Evolutionary conservation across 2,329 filamentous ascomycete genomes (phyloP), one percentile per base, ranked within the genome.

Genomic region (Penicillium decumbens): DNA sequence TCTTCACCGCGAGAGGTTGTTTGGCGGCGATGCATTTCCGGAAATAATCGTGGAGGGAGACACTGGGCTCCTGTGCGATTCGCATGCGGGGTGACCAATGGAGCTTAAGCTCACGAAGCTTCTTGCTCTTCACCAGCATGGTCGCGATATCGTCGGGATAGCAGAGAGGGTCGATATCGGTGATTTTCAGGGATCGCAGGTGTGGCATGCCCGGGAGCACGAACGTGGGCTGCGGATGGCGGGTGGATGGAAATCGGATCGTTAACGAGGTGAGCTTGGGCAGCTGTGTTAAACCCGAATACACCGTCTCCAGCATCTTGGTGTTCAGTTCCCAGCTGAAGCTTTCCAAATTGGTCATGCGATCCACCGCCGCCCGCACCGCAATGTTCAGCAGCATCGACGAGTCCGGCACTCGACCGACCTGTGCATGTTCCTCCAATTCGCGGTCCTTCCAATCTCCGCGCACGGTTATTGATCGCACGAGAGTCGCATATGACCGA

Each of bases 1-100:
- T 77, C 55, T 73, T 77, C 0, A 83, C 42, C 0, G 65, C 63
- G 3, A 83, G 57, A 1, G 66, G 66, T 45, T 77, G 71, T 41
- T 73, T 74, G 1, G 73, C 71, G 3, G 75, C 67, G 20, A 78
- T 64, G 52, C 75, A 78, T 44, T 77, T 79, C 18, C 80, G 78
- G 55, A 84, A 84, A 53, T 80, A 79, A 15, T 75, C 71, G 46
- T 75, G 69, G 4, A 83, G 62, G 40, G 72, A 75, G 23, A 82
- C 73, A 41, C 77, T 81, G 5, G 80, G 76, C 59, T 84, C 82
- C 37, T 80, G 78, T 29, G 69, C 73, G 30, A 77, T 74, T 23
- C 81, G 73, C 79, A 85, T 84, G 1, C 82, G 77, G 3, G 81
- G 80, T 25, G 75, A 81, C 75, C 80, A 85, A 58, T 84, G 80